Evolutionary conservation across 2,329 filamentous ascomycete genomes (phyloP).

Genomic region (Phoma sp.): DNA sequence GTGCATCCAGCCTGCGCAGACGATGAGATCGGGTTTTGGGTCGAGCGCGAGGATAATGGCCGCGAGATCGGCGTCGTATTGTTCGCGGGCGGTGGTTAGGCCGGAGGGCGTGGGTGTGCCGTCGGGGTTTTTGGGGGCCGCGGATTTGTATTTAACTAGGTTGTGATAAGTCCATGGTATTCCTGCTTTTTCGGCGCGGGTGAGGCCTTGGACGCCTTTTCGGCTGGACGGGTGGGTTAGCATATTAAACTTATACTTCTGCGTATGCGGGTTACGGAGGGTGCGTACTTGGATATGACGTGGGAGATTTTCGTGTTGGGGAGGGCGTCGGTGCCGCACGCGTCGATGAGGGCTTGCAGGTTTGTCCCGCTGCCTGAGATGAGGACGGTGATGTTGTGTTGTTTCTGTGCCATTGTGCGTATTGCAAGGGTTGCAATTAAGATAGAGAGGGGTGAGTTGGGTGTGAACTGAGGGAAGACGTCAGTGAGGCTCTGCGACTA

Average conservation of each 20-base stretch:
- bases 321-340: constrained; percentile 57
- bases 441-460: background rate
- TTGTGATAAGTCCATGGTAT: constrained; percentile 86
- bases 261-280: background rate
- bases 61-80: constrained; percentile 80
- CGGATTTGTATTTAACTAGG: constrained; percentile 76
- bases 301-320: constrained; percentile 64
- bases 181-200: constrained; percentile 63
- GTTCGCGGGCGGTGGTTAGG: constrained; percentile 63
- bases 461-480: background rate
- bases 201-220: constrained; percentile 69
- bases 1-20: constrained; percentile 87
- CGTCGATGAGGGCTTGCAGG: constrained; percentile 78
- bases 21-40: constrained; percentile 71
- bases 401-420: constrained; percentile 25
- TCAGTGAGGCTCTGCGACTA: constrained; percentile 8
- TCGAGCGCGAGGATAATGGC: constrained; percentile 68
- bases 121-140: constrained; percentile 58
- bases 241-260: background rate
- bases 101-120: constrained; percentile 39
- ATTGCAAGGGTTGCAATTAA: background rate
- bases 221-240: constrained; percentile 27
- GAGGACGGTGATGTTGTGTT: constrained; percentile 68
- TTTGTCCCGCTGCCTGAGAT: constrained; percentile 72
- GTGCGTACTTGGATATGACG: constrained; percentile 63